These are phyloP conservation scores for Aspergillus quadricinctus DNA, from an alignment of 2,329 filamentous ascomycete genomes.

Conservation along the genomic window DNA sequence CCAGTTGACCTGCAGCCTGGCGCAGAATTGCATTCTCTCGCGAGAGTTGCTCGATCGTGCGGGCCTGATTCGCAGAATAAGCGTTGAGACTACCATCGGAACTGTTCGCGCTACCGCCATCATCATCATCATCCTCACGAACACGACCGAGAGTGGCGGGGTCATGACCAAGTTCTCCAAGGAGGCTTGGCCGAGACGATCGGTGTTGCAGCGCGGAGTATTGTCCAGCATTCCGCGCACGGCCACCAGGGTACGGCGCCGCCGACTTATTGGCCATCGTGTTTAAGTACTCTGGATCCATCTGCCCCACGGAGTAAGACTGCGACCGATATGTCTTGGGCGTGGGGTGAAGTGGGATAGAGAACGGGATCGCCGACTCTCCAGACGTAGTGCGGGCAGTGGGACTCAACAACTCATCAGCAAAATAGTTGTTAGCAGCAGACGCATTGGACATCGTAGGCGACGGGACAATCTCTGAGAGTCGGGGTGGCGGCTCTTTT, in stretches of 20 bases:
- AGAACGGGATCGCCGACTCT: constrained; percentile 68
- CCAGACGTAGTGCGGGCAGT: constrained; percentile 41
- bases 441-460: constrained; percentile 60
- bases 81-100: constrained; percentile 36
- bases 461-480: constrained; percentile 71
- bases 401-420: constrained; percentile 52
- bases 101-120: constrained; percentile 35
- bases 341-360: constrained; percentile 82
- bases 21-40: constrained; percentile 46
- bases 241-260: constrained; percentile 25
- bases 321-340: constrained; percentile 92
- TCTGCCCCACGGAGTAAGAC: constrained; percentile 91
- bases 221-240: constrained; percentile 40
- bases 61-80: constrained; percentile 38
- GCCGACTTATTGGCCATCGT: constrained; percentile 31
- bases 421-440: constrained; percentile 46
- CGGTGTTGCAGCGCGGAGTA: constrained; percentile 72
- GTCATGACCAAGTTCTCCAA: constrained; percentile 45
- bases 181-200: constrained; percentile 58
- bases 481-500: constrained; percentile 69
- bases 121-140: constrained; percentile 48
- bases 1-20: constrained; percentile 40
- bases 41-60: constrained; percentile 44
- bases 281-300: constrained; percentile 61
- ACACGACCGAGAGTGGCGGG: constrained; percentile 44